Evolutionary conservation across 192 early-diverging fungal species (phyloP).

Genomic region (Coemansia guatemalensis): DNA sequence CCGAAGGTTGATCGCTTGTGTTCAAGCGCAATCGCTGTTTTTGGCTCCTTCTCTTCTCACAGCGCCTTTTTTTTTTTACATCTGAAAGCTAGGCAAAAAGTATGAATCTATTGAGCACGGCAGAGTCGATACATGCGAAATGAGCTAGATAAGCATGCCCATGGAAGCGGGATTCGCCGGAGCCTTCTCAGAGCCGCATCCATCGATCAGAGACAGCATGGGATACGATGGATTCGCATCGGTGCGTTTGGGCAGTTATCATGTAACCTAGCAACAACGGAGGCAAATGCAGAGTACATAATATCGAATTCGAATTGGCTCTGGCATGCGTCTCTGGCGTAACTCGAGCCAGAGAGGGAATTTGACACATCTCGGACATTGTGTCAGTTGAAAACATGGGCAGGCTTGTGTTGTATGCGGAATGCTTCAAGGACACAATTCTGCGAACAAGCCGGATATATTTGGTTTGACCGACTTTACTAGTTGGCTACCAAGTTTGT

Average conservation of each 20-base stretch:
- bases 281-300: background rate
- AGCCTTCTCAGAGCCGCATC: background rate
- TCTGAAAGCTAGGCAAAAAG: conserved; percentile 27
- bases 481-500: background rate
- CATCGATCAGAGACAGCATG: background rate
- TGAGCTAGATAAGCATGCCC: background rate
- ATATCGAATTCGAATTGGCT: background rate
- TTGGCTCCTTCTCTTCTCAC: conserved; percentile 30
- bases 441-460: background rate
- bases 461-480: background rate
- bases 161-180: background rate
- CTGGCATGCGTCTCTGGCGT: background rate
- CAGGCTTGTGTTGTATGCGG: background rate
- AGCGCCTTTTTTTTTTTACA: conserved; percentile 24
- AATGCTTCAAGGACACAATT: background rate
- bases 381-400: no score
- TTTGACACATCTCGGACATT: no score
- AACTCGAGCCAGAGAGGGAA: background rate
- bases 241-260: background rate
- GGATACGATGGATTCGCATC: background rate
- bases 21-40: background rate
- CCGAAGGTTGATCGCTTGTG: background rate
- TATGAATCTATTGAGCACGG: conserved; percentile 30
- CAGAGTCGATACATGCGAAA: background rate
- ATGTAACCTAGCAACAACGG: background rate